Evolutionary conservation across 23 red algal genomes (phyloP).

Genomic region (Gracilaria vermiculophylla): DNA sequence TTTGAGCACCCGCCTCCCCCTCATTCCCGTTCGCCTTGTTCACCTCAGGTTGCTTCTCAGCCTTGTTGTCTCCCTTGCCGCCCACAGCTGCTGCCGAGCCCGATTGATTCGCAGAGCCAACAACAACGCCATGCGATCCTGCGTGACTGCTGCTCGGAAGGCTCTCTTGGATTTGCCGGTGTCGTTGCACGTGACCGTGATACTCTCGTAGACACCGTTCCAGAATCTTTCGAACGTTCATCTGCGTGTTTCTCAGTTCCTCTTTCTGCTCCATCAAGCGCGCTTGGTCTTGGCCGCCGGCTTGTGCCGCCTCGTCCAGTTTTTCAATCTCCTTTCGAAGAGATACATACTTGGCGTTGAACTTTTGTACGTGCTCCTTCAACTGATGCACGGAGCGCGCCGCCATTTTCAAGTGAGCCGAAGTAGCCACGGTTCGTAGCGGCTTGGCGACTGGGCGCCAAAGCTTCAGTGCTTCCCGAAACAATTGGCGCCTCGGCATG

Average conservation of each 20-base stretch:
- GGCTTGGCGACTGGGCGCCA: conserved; percentile 45
- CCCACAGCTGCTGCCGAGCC: neutral
- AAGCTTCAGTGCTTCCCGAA: conserved; percentile 64
- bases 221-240: neutral
- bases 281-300: conserved; percentile 23
- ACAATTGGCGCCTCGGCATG: conserved; percentile 45
- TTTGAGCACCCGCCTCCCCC: neutral
- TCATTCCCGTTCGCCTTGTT: neutral
- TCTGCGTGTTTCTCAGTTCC: neutral
- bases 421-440: conserved; percentile 37
- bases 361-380: conserved; percentile 17
- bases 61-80: neutral
- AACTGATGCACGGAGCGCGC: conserved; percentile 13
- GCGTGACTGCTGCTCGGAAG: neutral
- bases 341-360: neutral
- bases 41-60: neutral
- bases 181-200: neutral
- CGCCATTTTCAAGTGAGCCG: conserved; percentile 13
- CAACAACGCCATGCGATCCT: neutral
- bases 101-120: neutral
- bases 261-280: conserved; percentile 15
- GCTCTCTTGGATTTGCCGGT: conserved; percentile 17
- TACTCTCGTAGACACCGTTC: neutral
- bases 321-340: conserved; percentile 12
- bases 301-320: neutral